phyloP scores from a whole-genome alignment of 805 yeast species.

The Komagataella populi region DNA sequence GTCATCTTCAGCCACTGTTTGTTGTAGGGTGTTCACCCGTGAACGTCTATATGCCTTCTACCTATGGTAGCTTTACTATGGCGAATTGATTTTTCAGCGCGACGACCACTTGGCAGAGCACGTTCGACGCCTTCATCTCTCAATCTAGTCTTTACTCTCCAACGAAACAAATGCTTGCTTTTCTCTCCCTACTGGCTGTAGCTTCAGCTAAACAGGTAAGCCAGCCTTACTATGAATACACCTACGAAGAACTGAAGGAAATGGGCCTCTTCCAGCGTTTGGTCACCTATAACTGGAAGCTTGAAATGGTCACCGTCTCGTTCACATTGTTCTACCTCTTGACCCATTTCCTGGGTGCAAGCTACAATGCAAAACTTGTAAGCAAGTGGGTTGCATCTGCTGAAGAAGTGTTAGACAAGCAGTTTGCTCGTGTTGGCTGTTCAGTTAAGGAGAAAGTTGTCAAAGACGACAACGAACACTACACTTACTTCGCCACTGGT shows the following conservation, averaged over 20 bases:
- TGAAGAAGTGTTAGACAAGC: conserved; percentile 40
- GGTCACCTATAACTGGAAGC: conserved; percentile 55
- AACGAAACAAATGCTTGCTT: neutral
- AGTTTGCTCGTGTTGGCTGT: conserved; percentile 73
- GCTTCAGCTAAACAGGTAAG: neutral
- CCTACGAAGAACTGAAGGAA: conserved; percentile 39
- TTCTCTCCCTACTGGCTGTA: neutral
- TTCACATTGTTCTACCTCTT: conserved; percentile 34
- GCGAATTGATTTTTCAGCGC: neutral
- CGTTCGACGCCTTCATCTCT: neutral
- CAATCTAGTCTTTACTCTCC: neutral
- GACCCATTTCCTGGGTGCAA: conserved; percentile 45
- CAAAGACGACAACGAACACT: conserved; percentile 52
- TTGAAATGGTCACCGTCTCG: conserved; percentile 47
- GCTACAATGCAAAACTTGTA: conserved; percentile 43
- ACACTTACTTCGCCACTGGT: conserved; percentile 73
- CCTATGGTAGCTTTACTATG: too few relatives aligned
- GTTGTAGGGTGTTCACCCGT: neutral
- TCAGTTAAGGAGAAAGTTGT: conserved; percentile 28
- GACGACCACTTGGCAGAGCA: neutral
- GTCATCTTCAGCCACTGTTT: neutral
- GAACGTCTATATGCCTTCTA: neutral
- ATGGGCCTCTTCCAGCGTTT: conserved; percentile 51
- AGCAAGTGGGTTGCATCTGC: conserved; percentile 31
- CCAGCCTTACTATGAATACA: conserved; percentile 11